Evolutionary conservation across 1,284 basidiomycete species (phyloP), one percentile per base, ranked within the genome.

Genomic region (Waitea zeae): DNA sequence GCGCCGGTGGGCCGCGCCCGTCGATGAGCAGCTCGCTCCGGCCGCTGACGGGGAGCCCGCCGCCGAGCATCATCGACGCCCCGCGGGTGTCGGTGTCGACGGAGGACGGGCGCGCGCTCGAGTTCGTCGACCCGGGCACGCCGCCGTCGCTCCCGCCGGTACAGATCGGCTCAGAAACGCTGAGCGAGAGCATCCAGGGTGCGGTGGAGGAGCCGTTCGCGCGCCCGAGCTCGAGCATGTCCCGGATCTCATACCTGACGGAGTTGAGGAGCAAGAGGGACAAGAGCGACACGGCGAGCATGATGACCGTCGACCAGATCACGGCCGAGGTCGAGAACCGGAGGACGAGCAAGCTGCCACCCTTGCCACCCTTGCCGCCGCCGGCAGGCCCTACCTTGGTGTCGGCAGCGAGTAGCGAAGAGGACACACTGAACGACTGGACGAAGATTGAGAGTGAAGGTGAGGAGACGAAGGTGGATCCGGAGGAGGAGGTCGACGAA

Each of bases 231-330:
- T 67, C 73, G 36, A 59, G 58, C 43, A 54, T 54, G 11, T 67
- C 74, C 1, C 70, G 83, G 1, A 67, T 77, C 59, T 86, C 81
- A 47, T 83, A 67, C 56, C 79, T 72, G 62, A 81, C 66, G 0
- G 79, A 84, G 49, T 50, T 88, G 32, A 62, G 81, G 36, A 79
- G 71, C 48, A 81, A 75, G 51, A 71, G 78, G 12, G 88, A 93
- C 48, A 64, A 70, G 31, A 83, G 82, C 2, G 92, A 97, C 48
- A 82, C 82, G 1, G 87, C 86, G 3, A 92, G 86, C 49, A 57
- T 98, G 44, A 67, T 98, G 49, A 98, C 93, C 0, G 84, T 98
- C 12, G 93, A 98, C 49, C 89, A 98, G 56, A 95, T 98, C 46
- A 97, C 93, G 0, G 90, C 88, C 4, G 86, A 93, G 47, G 86